Evolutionary conservation across 345 rosid genomes (phyloP).

Genomic region (Bruguiera parviflora): DNA sequence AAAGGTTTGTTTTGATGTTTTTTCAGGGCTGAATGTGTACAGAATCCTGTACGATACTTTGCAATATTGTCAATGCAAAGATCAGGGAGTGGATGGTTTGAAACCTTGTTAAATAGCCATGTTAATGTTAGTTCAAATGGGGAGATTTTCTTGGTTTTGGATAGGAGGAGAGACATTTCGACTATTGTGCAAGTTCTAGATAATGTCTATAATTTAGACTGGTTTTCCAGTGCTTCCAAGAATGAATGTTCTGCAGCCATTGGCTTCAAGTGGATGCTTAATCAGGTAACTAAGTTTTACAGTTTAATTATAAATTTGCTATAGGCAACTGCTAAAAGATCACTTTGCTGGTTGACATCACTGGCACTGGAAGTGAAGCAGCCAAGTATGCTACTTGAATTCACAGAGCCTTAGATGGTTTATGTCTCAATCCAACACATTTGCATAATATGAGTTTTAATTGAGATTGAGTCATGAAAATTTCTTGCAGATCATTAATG

Average conservation of each 20-base stretch:
- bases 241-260: slow-evolving; percentile 92
- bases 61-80: slow-evolving; percentile 93
- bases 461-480: no score
- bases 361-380: slow-evolving; percentile 3
- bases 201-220: slow-evolving; percentile 82
- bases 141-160: slow-evolving; percentile 69
- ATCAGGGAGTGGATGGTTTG: slow-evolving; percentile 99
- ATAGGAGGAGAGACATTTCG: slow-evolving; percentile 63
- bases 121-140: slow-evolving; percentile 88
- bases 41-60: slow-evolving; percentile 77
- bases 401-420: neutral
- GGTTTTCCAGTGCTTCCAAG: slow-evolving; percentile 87
- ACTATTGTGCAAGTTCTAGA: slow-evolving; percentile 63
- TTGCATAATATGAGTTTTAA: no score
- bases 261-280: slow-evolving; percentile 99
- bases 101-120: slow-evolving; percentile 91
- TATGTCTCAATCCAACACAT: no score
- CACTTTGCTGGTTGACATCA: neutral
- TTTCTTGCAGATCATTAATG: no score
- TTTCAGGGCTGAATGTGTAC: slow-evolving; percentile 67
- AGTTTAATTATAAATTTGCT: neutral
- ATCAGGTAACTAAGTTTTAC: slow-evolving; percentile 55
- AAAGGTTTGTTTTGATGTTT: neutral
- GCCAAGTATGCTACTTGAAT: neutral
- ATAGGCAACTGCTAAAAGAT: slow-evolving; percentile 7